Percentiles rank a stretch among this genome's conserved stretches.
These are phyloP conservation scores for Hericium alpestre DNA, from an alignment of 768 basidiomycete genomes.

Conservation along the genomic window DNA sequence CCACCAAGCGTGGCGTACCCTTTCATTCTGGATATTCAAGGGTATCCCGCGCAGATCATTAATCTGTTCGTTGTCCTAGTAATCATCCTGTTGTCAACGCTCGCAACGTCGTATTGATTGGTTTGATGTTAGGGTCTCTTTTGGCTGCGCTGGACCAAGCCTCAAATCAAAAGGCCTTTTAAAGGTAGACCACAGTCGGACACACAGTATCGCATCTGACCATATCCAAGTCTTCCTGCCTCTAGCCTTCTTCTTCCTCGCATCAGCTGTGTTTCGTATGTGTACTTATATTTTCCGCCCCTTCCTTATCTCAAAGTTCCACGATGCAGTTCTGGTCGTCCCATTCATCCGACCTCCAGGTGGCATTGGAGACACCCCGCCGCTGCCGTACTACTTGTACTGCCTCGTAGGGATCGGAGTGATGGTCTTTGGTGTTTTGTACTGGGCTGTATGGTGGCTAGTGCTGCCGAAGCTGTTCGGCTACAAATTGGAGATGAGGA, in stretches of 20 bases:
- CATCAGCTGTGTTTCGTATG: slow-evolving; percentile 40
- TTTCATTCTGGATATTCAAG: slow-evolving; percentile 49
- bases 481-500: slow-evolving; percentile 37
- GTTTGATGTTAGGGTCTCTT: slow-evolving; percentile 34
- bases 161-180: slow-evolving; percentile 38
- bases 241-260: slow-evolving; percentile 44
- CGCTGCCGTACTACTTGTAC: slow-evolving; percentile 52
- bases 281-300: background rate
- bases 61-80: slow-evolving; percentile 47
- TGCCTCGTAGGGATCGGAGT: slow-evolving; percentile 43
- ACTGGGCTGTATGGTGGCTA: slow-evolving; percentile 47
- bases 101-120: background rate
- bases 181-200: slow-evolving; percentile 20
- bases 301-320: background rate
- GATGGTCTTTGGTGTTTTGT: slow-evolving; percentile 34
- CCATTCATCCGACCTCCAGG: slow-evolving; percentile 47
- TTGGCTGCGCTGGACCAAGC: slow-evolving; percentile 43
- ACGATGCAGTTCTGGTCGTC: slow-evolving; percentile 35
- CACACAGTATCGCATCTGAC: background rate
- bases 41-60: slow-evolving; percentile 44
- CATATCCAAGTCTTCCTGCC: slow-evolving; percentile 43
- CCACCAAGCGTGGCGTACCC: slow-evolving; percentile 39
- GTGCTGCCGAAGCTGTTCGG: slow-evolving; percentile 38
- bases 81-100: slow-evolving; percentile 11
- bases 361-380: slow-evolving; percentile 47